Percentiles rank a stretch among this genome's conserved stretches.
Conservation (phyloP, 2,329 filamentous ascomycete species). For the Esteya vermicola region DNA sequence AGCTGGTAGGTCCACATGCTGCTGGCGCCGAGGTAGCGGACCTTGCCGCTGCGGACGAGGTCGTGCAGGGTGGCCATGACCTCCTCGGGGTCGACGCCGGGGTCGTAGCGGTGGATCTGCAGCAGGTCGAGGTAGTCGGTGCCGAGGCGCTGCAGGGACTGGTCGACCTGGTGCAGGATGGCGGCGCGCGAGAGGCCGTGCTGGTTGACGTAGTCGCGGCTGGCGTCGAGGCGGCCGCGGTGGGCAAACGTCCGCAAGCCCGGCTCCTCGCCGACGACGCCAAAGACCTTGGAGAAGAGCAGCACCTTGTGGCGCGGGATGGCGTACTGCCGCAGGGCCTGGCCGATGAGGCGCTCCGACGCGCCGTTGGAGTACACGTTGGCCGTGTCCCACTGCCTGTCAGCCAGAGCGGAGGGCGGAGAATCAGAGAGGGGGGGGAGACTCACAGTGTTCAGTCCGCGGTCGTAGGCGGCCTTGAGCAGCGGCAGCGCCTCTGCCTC, state of each 20-base stretch:
- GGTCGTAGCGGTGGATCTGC: conserved; percentile 48
- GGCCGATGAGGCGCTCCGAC: conserved; percentile 52
- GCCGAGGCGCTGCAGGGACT: conserved; percentile 19
- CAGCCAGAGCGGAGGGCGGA: no score
- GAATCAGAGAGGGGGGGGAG: no score
- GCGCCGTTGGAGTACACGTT: conserved; percentile 50
- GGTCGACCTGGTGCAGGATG: conserved; percentile 25
- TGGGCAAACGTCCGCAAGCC: conserved; percentile 12
- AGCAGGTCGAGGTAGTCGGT: conserved; percentile 33
- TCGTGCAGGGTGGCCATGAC: conserved; percentile 50
- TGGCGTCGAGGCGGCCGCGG: conserved; percentile 13
- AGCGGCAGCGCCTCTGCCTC: conserved; percentile 29
- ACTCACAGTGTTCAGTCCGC: conserved; percentile 39
- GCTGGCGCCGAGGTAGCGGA: conserved; percentile 38
- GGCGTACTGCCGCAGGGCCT: conserved; percentile 48
- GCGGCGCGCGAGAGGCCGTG: conserved; percentile 18
- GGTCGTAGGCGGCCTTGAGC: conserved; percentile 45
- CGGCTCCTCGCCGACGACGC: conserved; percentile 18
- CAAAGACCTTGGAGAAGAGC: conserved; percentile 44
- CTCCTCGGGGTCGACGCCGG: conserved; percentile 37
- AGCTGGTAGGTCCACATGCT: conserved; percentile 40
- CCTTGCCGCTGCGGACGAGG: conserved; percentile 41
- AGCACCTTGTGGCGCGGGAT: conserved; percentile 53
- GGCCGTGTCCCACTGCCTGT: conserved; percentile 32
- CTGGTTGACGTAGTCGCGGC: conserved; percentile 26